Base-by-base conservation (phyloP, 208 protist genomes). In the Trypanosomatidae sp. region DNA sequence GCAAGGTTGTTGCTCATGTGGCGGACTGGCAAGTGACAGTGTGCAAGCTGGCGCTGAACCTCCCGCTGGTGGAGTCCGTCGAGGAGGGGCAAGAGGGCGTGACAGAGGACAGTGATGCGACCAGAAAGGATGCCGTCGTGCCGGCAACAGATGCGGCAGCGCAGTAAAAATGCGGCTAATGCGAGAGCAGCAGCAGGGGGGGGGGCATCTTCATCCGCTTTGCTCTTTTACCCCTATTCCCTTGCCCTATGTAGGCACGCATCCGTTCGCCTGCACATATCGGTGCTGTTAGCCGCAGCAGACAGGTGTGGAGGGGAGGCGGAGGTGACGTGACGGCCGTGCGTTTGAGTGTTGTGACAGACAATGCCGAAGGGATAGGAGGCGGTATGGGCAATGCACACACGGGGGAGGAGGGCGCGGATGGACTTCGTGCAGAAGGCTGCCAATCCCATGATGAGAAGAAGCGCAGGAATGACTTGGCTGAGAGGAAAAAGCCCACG, bases 1-100 rank as follows among this genome's bases (percentile, higher is more conserved):
- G 83, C n/a, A 86, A 90, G 73, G 76, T 95, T 41, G 79, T 87
- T 6, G 85, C 82, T 39, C 90, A 90, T 60, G 74, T 93, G 15
- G 52, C 76, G 17, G 72, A 86, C n/a, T 95, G 91, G 89, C 85
- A 90, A 62, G 62, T 85, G 44, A 83, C 83, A 25, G 65, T 95
- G 66, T 85, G 84, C 59, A 92, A 87, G 71, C 44, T 89, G 50
- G 80, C 81, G 9, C 72, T 92, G 44, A 74, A 71, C 36, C 39
- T 87, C 22, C 84, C 88, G 2, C 66, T 95, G n/a, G 77, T 85
- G 17, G 72, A 76, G 9, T 13, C 19, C 36, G 62, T 39, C 8
- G 72, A 25, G 3, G 77, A 66, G 41, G 60, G 56, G 41, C 70
- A 74, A 41, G 36, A 69, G 15, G 56, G 5, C 15, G 56, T 30